Percentiles rank a stretch among this genome's conserved stretches.
phyloP scores from a whole-genome alignment of 805 yeast genomes.

The Candida rishiriensis region DNA sequence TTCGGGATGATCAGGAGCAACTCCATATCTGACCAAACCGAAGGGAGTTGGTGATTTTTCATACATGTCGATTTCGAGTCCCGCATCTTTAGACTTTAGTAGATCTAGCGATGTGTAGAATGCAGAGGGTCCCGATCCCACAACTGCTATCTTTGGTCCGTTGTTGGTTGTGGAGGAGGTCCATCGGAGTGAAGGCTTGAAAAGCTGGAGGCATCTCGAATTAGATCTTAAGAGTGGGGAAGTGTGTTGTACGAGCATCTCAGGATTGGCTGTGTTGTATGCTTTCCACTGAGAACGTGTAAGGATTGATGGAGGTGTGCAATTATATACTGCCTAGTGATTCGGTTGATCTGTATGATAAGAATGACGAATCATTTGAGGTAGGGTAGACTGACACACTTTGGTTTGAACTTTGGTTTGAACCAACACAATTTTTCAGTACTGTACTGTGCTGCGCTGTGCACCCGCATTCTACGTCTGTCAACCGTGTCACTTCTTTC shows the following conservation, averaged over 20 bases:
- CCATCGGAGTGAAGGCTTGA: background rate
- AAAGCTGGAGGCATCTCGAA: background rate
- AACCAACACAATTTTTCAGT: too few species aligned
- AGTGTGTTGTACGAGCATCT: background rate
- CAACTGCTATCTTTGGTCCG: constrained; percentile 54
- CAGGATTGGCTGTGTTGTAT: background rate
- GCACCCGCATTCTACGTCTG: too few species aligned
- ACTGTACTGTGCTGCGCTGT: too few species aligned
- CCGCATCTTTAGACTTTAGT: constrained; percentile 34
- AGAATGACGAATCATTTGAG: too few species aligned
- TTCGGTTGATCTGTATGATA: too few species aligned
- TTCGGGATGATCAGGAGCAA: constrained; percentile 99
- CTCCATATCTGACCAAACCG: constrained; percentile 90
- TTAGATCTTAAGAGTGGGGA: too few species aligned
- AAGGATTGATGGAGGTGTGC: background rate
- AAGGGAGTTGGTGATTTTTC: constrained; percentile 86
- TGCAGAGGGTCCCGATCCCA: constrained; percentile 97
- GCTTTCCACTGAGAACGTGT: too few species aligned
- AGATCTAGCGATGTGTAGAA: constrained; percentile 82
- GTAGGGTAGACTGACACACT: too few species aligned
- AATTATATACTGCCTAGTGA: constrained; percentile 4
- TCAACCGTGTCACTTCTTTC: too few species aligned
- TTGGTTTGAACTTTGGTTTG: too few species aligned
- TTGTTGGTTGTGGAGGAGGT: background rate
- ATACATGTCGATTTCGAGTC: constrained; percentile 58